A percentile compares a stretch with the other conserved stretches of the same genome.
phyloP scores from a whole-genome alignment of 495 filamentous ascomycete species.

The Neurospora discreta region DNA sequence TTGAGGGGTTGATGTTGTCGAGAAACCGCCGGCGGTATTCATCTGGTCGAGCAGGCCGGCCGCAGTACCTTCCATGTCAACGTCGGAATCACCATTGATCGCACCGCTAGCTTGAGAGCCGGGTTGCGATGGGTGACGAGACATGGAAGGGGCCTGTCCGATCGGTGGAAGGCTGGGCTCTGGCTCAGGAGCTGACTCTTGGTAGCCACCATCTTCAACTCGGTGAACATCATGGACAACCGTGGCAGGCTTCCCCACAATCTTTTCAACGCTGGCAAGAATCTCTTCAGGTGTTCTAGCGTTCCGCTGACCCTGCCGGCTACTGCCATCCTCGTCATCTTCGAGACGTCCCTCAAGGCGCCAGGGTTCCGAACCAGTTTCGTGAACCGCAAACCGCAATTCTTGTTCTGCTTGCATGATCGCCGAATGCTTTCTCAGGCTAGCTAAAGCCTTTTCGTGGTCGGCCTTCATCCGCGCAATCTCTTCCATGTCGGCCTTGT shows the following conservation, averaged over 20 bases:
- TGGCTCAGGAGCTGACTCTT: constrained; percentile 45
- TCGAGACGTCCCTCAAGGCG: constrained; percentile 50
- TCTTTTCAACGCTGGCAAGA: constrained; percentile 44
- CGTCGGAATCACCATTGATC: constrained; percentile 45
- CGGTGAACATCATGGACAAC: constrained; percentile 52
- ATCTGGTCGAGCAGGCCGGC: constrained; percentile 56
- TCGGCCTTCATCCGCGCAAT: constrained; percentile 71
- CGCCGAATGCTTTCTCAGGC: constrained; percentile 54
- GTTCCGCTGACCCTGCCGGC: constrained; percentile 31
- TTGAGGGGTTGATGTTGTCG: constrained; percentile 39
- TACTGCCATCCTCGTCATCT: constrained; percentile 39
- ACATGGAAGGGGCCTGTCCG: constrained; percentile 19
- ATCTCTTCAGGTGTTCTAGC: constrained; percentile 50
- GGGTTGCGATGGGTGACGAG: constrained; percentile 35
- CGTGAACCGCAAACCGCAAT: constrained; percentile 44
- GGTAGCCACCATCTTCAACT: constrained; percentile 57
- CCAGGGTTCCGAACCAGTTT: constrained; percentile 49
- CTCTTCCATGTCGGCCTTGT: constrained; percentile 57
- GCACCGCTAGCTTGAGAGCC: constrained; percentile 40
- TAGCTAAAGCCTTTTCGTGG: constrained; percentile 63
- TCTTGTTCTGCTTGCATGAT: constrained; percentile 54
- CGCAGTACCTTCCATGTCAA: constrained; percentile 54
- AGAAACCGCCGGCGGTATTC: constrained; percentile 35
- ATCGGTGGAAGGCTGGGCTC: constrained; percentile 16
- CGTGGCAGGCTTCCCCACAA: constrained; percentile 44